Conservation (phyloP, 805 yeast genomes). For the Schwanniomyces pseudopolymorphus region DNA sequence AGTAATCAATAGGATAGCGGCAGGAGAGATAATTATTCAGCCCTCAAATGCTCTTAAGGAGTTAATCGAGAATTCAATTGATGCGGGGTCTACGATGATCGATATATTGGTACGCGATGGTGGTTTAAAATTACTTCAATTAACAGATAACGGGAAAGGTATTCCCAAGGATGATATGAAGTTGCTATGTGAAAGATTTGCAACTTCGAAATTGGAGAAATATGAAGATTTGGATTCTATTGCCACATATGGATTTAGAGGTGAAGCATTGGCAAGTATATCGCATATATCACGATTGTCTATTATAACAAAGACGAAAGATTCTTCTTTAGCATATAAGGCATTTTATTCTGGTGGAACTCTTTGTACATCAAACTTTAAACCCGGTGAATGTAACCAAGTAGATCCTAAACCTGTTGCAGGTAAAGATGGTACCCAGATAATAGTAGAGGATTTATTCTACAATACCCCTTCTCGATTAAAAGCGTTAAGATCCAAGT, state of each 20-base stretch:
- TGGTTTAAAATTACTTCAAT: constrained; percentile 81
- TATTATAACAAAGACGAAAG: constrained; percentile 69
- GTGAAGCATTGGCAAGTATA: constrained; percentile 94
- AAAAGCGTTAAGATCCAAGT: constrained; percentile 59
- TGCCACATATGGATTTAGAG: constrained; percentile 89
- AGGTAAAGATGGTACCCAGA: constrained; percentile 83
- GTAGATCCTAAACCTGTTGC: constrained; percentile 72
- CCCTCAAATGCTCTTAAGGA: constrained; percentile 96
- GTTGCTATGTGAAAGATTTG: constrained; percentile 84
- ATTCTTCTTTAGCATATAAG: constrained; percentile 67
- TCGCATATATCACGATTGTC: constrained; percentile 84
- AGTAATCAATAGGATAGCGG: constrained; percentile 91
- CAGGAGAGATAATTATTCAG: constrained; percentile 92
- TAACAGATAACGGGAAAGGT: constrained; percentile 88
- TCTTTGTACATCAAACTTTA: constrained; percentile 44
- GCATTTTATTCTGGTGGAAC: constrained; percentile 69
- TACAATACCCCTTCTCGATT: constrained; percentile 83
- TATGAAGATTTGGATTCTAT: constrained; percentile 76
- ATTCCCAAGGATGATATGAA: constrained; percentile 70
- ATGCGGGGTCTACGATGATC: constrained; percentile 72
- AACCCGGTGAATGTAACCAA: constrained; percentile 18
- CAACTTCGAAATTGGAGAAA: constrained; percentile 77
- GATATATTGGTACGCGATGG: constrained; percentile 89
- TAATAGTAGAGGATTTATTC: constrained; percentile 83
- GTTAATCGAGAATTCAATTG: constrained; percentile 87